Conservation (phyloP, 2,329 filamentous ascomycete genomes). For the Cladophialophora immunda region DNA sequence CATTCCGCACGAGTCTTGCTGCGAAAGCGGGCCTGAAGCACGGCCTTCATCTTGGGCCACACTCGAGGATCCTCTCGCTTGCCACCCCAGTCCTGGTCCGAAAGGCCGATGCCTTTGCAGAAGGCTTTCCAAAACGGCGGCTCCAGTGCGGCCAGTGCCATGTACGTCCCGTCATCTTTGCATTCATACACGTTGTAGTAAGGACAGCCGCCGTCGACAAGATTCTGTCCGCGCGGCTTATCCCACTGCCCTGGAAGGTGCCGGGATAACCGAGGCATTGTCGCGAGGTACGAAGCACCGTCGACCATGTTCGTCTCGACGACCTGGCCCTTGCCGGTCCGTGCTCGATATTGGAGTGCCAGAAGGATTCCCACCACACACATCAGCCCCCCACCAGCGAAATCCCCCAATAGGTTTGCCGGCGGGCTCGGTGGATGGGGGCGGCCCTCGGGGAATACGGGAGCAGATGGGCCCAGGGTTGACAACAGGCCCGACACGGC, state of each 20-base stretch:
- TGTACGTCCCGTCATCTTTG: conserved; percentile 73
- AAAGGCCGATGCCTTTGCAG: conserved; percentile 71
- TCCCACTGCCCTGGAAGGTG: conserved; percentile 69
- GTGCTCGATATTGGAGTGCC: conserved; percentile 69
- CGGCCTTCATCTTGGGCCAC: conserved; percentile 72
- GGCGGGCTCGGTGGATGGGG: conserved; percentile 74
- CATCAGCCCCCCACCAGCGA: conserved; percentile 85
- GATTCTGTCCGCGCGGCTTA: conserved; percentile 73
- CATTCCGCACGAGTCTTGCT: conserved; percentile 77
- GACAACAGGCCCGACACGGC: no score
- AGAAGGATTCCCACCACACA: conserved; percentile 84
- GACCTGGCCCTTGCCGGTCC: conserved; percentile 78
- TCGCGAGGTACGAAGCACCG: conserved; percentile 79
- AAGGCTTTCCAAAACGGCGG: conserved; percentile 81
- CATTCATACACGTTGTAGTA: conserved; percentile 93
- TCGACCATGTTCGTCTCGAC: conserved; percentile 98
- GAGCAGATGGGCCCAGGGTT: no score
- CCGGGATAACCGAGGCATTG: conserved; percentile 74
- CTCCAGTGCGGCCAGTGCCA: conserved; percentile 91
- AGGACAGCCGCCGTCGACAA: conserved; percentile 83
- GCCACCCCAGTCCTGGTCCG: conserved; percentile 41
- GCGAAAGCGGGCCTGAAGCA: conserved; percentile 72
- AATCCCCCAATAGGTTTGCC: conserved; percentile 87
- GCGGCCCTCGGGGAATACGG: conserved; percentile 71
- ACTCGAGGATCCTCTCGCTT: conserved; percentile 67